phyloP scores from a whole-genome alignment of 192 early-diverging fungal species.

The Backusella westeae region DNA sequence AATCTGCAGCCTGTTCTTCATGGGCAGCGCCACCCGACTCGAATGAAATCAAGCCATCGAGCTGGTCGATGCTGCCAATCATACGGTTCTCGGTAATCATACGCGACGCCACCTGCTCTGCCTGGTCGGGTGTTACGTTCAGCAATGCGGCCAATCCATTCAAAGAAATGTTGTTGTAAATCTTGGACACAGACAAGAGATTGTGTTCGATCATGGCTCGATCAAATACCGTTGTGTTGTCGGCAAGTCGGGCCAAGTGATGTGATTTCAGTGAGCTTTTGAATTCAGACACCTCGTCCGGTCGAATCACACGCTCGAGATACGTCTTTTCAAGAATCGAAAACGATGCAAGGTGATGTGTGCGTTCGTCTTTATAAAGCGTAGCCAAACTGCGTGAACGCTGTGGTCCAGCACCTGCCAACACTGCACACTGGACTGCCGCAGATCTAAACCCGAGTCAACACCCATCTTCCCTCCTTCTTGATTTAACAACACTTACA shows the following conservation, averaged over 20 bases:
- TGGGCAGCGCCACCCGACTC: constrained; percentile 49
- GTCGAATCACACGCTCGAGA: constrained; percentile 80
- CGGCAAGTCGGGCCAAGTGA: constrained; percentile 72
- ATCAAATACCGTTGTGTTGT: constrained; percentile 81
- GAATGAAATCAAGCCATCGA: constrained; percentile 83
- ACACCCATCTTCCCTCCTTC: no score
- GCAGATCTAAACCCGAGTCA: constrained; percentile 43
- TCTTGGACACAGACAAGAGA: constrained; percentile 78
- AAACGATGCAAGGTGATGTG: constrained; percentile 70
- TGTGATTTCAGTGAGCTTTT: constrained; percentile 68
- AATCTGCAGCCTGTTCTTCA: constrained; percentile 17
- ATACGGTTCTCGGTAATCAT: constrained; percentile 93
- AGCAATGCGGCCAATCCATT: constrained; percentile 79
- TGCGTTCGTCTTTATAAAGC: constrained; percentile 90
- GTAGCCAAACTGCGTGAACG: constrained; percentile 84
- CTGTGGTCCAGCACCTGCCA: constrained; percentile 90
- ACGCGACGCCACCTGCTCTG: constrained; percentile 78
- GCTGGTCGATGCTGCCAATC: constrained; percentile 90
- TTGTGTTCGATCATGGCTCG: constrained; percentile 97
- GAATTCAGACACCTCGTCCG: constrained; percentile 80
- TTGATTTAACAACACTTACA: constrained; percentile 34
- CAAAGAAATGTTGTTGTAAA: constrained; percentile 93
- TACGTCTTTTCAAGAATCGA: constrained; percentile 95
- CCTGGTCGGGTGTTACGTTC: constrained; percentile 73
- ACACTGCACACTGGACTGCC: constrained; percentile 87